Conservation (phyloP, 257 asterid species). For the Echites panduratus region DNA sequence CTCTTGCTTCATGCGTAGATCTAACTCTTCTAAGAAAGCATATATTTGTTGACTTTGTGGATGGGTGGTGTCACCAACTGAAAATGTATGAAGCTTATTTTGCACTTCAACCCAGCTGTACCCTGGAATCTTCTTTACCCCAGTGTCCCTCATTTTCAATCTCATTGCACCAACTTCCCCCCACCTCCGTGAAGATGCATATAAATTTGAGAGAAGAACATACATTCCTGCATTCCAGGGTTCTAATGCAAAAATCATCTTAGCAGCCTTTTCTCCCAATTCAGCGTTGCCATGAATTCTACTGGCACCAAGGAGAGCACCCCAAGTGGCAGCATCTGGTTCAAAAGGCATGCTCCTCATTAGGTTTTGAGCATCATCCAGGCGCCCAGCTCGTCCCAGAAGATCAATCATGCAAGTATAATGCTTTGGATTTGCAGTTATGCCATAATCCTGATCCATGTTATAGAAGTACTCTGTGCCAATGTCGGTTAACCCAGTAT, state of each 20-base stretch:
- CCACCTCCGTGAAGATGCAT: conserved; percentile 91
- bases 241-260: conserved; percentile 66
- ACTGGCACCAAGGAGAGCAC: conserved; percentile 98
- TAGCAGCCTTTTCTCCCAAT: conserved; percentile 92
- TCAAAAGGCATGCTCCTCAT: conserved; percentile 70
- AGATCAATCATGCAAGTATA: conserved; percentile 92
- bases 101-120: conserved; percentile 92
- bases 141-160: conserved; percentile 64
- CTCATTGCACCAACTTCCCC: conserved; percentile 71
- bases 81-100: conserved; percentile 66
- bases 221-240: conserved; percentile 96
- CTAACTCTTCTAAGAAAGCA: conserved; percentile 70
- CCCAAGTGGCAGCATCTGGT: conserved; percentile 98
- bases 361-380: conserved; percentile 72
- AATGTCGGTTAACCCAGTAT: conserved; percentile 71
- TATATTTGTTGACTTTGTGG: conserved; percentile 51
- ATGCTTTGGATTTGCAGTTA: conserved; percentile 68
- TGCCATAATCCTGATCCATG: conserved; percentile 64
- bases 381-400: conserved; percentile 83
- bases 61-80: conserved; percentile 77
- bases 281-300: conserved; percentile 74
- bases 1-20: conserved; percentile 53
- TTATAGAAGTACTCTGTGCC: conserved; percentile 67
- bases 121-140: conserved; percentile 65
- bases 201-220: conserved; percentile 79